Conservation (phyloP, 179 eudicot species). For the Vitellaria paradoxa region DNA sequence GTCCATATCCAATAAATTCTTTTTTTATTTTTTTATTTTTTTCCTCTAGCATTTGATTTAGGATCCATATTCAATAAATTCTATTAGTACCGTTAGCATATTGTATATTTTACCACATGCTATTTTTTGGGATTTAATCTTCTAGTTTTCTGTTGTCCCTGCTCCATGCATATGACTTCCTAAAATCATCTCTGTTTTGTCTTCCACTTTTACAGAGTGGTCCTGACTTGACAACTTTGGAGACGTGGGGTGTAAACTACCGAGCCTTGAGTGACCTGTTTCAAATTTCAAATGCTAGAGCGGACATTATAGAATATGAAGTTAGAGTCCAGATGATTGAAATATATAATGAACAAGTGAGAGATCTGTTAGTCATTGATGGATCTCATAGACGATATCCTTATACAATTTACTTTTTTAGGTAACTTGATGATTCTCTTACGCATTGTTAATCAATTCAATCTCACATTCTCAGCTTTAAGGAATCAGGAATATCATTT, state of each 20-base stretch:
- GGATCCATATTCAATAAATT: background rate
- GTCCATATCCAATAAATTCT: background rate
- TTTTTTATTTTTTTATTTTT: no score
- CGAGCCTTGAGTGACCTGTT: conserved; percentile 81
- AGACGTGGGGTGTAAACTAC: conserved; percentile 95
- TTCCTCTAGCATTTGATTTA: no score
- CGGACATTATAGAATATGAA: conserved; percentile 57
- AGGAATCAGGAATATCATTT: background rate
- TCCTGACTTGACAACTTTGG: conserved; percentile 77
- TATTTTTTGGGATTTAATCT: background rate
- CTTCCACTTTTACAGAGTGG: conserved; percentile 63
- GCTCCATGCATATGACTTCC: background rate
- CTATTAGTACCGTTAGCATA: background rate
- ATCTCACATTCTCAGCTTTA: background rate
- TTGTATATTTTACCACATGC: background rate
- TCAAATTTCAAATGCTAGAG: conserved; percentile 65
- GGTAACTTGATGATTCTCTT: background rate
- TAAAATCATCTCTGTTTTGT: background rate
- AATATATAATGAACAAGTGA: conserved; percentile 96
- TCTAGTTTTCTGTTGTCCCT: background rate
- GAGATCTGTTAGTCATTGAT: conserved; percentile 84
- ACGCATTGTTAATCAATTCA: background rate
- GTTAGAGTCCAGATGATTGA: conserved; percentile 97
- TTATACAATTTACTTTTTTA: conserved; percentile 23
- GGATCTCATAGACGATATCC: conserved; percentile 92